Base-by-base conservation (phyloP, 78 protist species). In the Dictyostelium firmibasis region DNA sequence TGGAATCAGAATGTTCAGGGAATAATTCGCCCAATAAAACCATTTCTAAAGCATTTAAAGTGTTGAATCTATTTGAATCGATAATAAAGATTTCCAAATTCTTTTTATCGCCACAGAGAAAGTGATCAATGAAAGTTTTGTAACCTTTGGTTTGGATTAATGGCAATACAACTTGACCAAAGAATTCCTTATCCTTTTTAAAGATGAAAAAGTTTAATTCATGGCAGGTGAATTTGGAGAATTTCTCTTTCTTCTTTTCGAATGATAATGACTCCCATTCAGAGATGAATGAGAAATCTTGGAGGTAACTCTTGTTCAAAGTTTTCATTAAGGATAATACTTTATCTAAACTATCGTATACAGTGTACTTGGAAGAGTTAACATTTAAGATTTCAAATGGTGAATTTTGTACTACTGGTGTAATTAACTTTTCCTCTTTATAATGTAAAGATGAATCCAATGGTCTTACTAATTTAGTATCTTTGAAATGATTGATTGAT, bases 191-290 rank as follows among this genome's bases (percentile, higher is more conserved):
- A 36, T 92, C 96, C 35, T 92, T 85, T 35, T 85, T 81, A 35
- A 47, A 92, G 64, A 92, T 83, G 27, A 92, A 92, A 25, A 85
- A 92, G 43, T 83, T 83, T 11, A 92, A 70, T 35, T 92, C 96
- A 25, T 92, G 96, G n/a, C 96, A 92, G 25, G 84, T 82, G 89
- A 29, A 92, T 31, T 92, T 85, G 1, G 91, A 83, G 67, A 85
- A 92, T 77, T 92, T 92, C 75, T 92, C 96, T 43, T 60, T 84
- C 89, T 92, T 92, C 76, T 92, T 85, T 1, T 92, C 96, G 2
- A 29, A 41, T 29, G 91, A 41, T 27, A 92, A n/a, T 69, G 79
- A 35, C 5, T 35, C 74, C 96, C 96, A 92, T 9, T 81, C 84
- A 2, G 43, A 79, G 31, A 92, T 43, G 57, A 92, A 92, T 3